phyloP scores from a whole-genome alignment of 345 rosid species.

The Eucalyptus curtisii region DNA sequence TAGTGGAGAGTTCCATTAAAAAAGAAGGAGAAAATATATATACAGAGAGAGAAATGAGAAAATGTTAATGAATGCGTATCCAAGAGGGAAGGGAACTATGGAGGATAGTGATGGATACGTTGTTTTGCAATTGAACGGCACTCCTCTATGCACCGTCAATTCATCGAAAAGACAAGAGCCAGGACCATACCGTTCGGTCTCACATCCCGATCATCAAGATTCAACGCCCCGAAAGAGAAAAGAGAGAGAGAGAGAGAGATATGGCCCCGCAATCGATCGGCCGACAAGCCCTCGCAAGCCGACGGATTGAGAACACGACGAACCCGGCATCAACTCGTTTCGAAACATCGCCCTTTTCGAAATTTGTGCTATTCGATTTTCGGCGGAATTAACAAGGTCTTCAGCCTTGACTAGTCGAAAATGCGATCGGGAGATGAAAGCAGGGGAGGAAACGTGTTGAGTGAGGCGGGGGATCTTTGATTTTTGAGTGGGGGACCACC shows the following conservation, averaged over 20 bases:
- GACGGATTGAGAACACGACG: background rate
- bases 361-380: background rate
- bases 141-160: background rate
- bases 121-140: background rate
- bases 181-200: background rate
- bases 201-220: background rate
- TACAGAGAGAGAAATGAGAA: background rate
- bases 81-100: background rate
- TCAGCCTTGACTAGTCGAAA: too few relatives aligned
- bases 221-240: background rate
- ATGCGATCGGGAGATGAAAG: background rate
- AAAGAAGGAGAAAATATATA: background rate
- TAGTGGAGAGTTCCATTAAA: background rate
- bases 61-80: background rate
- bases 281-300: rapidly evolving
- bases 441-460: background rate
- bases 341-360: too few relatives aligned
- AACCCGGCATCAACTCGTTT: background rate
- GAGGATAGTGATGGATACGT: background rate
- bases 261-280: background rate
- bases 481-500: background rate
- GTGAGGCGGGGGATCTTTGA: background rate
- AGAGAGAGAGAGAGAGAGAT: background rate
- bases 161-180: background rate
- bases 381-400: background rate